Base-by-base conservation (phyloP, 2,329 filamentous ascomycete genomes). In the Penicillium sp. region DNA sequence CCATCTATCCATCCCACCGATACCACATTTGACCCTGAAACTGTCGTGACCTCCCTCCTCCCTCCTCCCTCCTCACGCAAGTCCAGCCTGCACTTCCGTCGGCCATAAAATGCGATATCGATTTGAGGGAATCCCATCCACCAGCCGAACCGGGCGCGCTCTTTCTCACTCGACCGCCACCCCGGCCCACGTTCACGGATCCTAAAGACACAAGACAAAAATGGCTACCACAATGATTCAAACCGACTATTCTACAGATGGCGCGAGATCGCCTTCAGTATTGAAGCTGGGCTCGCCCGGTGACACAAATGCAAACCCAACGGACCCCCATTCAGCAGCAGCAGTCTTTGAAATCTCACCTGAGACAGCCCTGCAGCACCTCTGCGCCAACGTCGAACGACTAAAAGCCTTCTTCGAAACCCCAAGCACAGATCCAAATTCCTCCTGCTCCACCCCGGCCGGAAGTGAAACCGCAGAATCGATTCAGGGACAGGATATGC, bases 331-430 rank as follows among this genome's bases (percentile, higher is more conserved):
- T 26, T 46, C 29, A 7, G 49, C 55, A 16, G 48, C 55, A 13
- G 57, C 62, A 34, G 61, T 96, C 58, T 90, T 89, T 75, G 83
- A 83, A 48, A 81, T 97, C 55, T 78, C 86, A 1, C 86, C 91
- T 3, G 80, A 87, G 48, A 86, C 86, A 2, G 92, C 92, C 5
- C 82, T 97, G 67, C 89, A 88, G 67, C 79, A 96, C 59, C 82
- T 97, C n/a, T 87, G 87, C 62, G 81, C 85, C 34, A 85, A 85
- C 54, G 79, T 92, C 56, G 88, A 92, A 46, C 66, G 64, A 23
- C 65, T 80, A 42, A 72, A 71, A 28, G 70, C 89, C 88, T 14
- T 94, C 88, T n/a, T 90, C 88, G 51, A 60, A 33, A 50, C 23
- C 37, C 54, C n/a, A 43, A 24, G 19, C n/a, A 52, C 54, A 1